Percentiles rank a stretch among this genome's conserved stretches.
Evolutionary conservation across 257 asterid genomes (phyloP).

Genomic region (Solanum neorickii): DNA sequence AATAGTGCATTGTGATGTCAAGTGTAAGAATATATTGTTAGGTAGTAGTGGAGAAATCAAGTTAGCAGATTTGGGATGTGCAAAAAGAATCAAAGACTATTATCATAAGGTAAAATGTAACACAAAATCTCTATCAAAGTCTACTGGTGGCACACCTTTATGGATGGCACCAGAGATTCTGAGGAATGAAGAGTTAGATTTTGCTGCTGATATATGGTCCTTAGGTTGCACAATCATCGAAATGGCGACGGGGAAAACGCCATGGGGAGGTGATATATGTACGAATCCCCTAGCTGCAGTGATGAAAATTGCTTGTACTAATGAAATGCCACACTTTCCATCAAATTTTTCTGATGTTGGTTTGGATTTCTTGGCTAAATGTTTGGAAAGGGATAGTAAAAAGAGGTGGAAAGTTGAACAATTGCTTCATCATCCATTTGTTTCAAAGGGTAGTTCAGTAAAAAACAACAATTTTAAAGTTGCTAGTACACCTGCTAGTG

Average conservation of each 20-base stretch:
- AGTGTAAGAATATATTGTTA: conserved; percentile 42
- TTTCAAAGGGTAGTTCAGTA: background rate
- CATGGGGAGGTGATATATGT: conserved; percentile 22
- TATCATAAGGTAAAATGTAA: background rate
- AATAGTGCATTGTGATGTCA: conserved; percentile 46
- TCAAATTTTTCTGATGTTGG: conserved; percentile 28
- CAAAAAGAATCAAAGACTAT: conserved; percentile 1
- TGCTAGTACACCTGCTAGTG: conserved; percentile 36
- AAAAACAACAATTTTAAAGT: background rate
- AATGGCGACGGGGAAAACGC: conserved; percentile 48
- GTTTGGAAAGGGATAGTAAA: conserved; percentile 28
- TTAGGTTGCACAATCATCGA: conserved; percentile 59
- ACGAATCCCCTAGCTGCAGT: conserved; percentile 26
- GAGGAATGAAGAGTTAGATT: conserved; percentile 18
- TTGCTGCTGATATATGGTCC: conserved; percentile 53
- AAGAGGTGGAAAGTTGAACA: conserved; percentile 33
- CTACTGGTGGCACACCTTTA: conserved; percentile 45
- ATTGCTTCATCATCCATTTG: conserved; percentile 40
- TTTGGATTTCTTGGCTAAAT: conserved; percentile 34
- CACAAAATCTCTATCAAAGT: background rate
- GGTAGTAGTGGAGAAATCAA: conserved; percentile 29
- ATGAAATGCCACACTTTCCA: conserved; percentile 33
- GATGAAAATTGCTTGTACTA: conserved; percentile 28
- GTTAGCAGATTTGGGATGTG: conserved; percentile 51
- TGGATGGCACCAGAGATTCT: conserved; percentile 70